Conservation (phyloP, 768 basidiomycete species). For the Pleurotus sapidus region DNA sequence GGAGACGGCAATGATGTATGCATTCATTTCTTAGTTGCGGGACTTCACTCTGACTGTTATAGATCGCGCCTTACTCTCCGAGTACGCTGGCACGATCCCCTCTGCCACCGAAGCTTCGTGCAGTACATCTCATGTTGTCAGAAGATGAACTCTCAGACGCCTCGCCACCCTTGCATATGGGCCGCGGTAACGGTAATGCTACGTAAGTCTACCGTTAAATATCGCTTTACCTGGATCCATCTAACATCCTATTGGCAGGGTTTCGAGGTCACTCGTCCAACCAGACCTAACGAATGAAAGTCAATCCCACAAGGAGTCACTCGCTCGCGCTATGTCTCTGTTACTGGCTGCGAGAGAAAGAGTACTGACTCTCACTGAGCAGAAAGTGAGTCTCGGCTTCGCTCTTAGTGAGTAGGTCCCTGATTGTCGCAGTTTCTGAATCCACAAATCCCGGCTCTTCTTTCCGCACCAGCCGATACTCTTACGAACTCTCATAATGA, state of each 20-base stretch:
- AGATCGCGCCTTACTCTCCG: slow-evolving; percentile 85
- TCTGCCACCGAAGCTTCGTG: slow-evolving; percentile 71
- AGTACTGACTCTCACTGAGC: slow-evolving; percentile 72
- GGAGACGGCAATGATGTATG: slow-evolving; percentile 78
- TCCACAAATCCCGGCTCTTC: slow-evolving; percentile 47
- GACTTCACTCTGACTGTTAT: background rate
- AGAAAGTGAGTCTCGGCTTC: slow-evolving; percentile 47
- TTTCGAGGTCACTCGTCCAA: background rate
- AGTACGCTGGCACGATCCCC: slow-evolving; percentile 71
- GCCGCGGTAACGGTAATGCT: slow-evolving; percentile 43
- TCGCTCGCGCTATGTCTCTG: slow-evolving; percentile 65
- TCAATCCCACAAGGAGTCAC: slow-evolving; percentile 54
- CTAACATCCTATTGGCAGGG: background rate
- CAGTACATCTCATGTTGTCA: slow-evolving; percentile 67
- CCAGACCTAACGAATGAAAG: slow-evolving; percentile 2
- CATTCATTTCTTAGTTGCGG: background rate
- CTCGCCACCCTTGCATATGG: slow-evolving; percentile 21
- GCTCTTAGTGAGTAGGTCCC: background rate
- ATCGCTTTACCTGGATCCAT: background rate
- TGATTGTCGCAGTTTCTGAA: slow-evolving; percentile 40
- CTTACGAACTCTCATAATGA: slow-evolving; percentile 22
- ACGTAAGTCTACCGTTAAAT: slow-evolving; percentile 30
- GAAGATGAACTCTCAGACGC: slow-evolving; percentile 33
- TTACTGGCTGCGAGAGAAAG: slow-evolving; percentile 68
- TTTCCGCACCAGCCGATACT: slow-evolving; percentile 26